Evolutionary conservation across 805 yeast genomes (phyloP).

Genomic region (Wickerhamomyces subpelliculosus): DNA sequence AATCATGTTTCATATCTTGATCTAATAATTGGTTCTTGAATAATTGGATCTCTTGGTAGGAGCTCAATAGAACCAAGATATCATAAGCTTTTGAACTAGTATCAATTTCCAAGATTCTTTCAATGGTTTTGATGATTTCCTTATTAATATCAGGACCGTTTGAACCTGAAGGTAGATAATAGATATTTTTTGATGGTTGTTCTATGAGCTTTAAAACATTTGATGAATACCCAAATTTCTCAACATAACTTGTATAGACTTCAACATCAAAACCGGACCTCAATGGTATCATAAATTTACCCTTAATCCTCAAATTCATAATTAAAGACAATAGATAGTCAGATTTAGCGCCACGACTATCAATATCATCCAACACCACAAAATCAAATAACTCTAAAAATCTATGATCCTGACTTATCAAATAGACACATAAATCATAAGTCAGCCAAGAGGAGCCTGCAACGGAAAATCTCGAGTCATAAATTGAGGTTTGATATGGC

Average conservation of each 20-base stretch:
- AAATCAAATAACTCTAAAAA: constrained; percentile 3
- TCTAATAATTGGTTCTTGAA: background rate
- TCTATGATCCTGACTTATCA: background rate
- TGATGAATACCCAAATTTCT: background rate
- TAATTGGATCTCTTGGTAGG: background rate
- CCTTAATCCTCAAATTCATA: background rate
- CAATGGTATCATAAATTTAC: constrained; percentile 1
- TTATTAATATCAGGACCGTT: background rate
- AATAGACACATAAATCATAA: background rate
- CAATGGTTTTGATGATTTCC: background rate
- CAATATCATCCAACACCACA: constrained; percentile 3
- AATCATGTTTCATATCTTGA: background rate
- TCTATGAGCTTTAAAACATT: background rate
- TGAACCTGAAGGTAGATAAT: background rate
- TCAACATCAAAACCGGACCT: background rate
- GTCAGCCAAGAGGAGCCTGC: constrained; percentile 1
- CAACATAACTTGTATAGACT: background rate
- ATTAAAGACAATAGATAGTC: constrained; percentile 1
- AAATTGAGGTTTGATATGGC: constrained; percentile 1
- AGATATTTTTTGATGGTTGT: background rate
- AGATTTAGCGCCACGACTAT: background rate
- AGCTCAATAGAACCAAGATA: background rate
- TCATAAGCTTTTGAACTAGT: background rate
- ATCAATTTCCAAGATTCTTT: background rate
- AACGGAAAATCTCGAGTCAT: constrained; percentile 1